Base-by-base conservation (phyloP, 305 asterid species). In the Plantago coronopus region DNA sequence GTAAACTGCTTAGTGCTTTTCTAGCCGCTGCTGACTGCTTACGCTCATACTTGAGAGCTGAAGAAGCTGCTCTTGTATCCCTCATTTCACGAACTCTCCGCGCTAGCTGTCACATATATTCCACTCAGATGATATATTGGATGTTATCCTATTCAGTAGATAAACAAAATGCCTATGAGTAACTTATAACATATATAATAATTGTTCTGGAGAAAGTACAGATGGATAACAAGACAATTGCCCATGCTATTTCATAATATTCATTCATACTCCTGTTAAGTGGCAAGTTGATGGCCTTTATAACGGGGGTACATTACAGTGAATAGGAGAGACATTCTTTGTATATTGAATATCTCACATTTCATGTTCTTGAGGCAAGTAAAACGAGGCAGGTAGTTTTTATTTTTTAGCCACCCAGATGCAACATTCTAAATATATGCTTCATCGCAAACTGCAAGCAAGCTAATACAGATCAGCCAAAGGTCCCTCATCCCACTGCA, bases 1-100 rank as follows among this genome's bases (percentile, higher is more conserved):
- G 88, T 64, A 85, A 21, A 71, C 68, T 78, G 74, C 55, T 93
- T 64, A 93, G 86, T 65, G 81, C 95, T 77, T 85, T 89, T 67
- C 65, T 74, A 17, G 79, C 81, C 65, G 59, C 40, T 27, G 80
- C 79, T 56, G 83, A 65, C 22, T 90, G 81, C 78, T 83, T 84
- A 70, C 63, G 80, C 61, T 80, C 91, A 66, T 69, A 54, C 81
- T 78, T 87, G 69, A 64, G 87, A 71, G 74, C 65, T 22, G 74
- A 71, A 1, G 94, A 87, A 72, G 72, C 85, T 64, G 84, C 87
- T 81, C 81, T 81, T 65, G 89, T 64, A 62, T 93, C 99, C 81
- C 99, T 87, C 97, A 93, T 87, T 68, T 89, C 97, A 64, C 99
- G 97, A 27, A 89, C 99, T 73, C 94, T 82, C 42, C 99, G 83